Percentiles rank a stretch among this genome's conserved stretches.
Conservation (phyloP, 495 filamentous ascomycete species). For the Penicillium canescens region DNA sequence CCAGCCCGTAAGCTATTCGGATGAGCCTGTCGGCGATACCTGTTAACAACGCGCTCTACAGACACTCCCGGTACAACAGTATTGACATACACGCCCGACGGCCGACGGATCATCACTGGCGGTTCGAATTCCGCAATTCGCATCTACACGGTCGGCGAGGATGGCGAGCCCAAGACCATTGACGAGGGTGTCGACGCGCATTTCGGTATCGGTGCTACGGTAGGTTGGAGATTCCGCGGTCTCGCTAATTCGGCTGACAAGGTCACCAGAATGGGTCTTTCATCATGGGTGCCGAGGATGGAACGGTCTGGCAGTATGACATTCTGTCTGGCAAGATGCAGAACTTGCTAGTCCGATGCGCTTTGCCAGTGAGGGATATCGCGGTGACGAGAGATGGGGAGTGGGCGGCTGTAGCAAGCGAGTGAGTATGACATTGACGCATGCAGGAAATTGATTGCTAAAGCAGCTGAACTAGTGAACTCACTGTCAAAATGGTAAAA, state of each 20-base stretch:
- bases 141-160: conserved; percentile 83
- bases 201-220: conserved; percentile 70
- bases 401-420: conserved; percentile 95
- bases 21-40: neutral
- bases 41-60: conserved; percentile 28
- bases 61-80: conserved; percentile 69
- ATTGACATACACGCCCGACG: conserved; percentile 68
- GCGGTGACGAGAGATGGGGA: conserved; percentile 77
- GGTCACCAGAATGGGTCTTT: conserved; percentile 70
- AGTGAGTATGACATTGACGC: conserved; percentile 48
- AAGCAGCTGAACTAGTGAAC: conserved; percentile 54
- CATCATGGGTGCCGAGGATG: conserved; percentile 87
- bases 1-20: conserved; percentile 42
- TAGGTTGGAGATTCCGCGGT: conserved; percentile 32
- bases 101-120: conserved; percentile 73
- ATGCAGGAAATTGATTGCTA: conserved; percentile 4
- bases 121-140: conserved; percentile 89
- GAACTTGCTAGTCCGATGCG: conserved; percentile 75
- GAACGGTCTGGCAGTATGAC: conserved; percentile 85
- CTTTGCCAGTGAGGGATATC: conserved; percentile 82
- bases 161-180: conserved; percentile 86
- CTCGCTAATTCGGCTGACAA: neutral
- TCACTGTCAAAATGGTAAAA: conserved; percentile 84
- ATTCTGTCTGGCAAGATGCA: conserved; percentile 74
- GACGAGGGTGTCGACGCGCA: conserved; percentile 86